A percentile compares a stretch with the other conserved stretches of the same genome.
phyloP scores from a whole-genome alignment of 1,284 basidiomycete species.

The Hortiboletus rubellus region DNA sequence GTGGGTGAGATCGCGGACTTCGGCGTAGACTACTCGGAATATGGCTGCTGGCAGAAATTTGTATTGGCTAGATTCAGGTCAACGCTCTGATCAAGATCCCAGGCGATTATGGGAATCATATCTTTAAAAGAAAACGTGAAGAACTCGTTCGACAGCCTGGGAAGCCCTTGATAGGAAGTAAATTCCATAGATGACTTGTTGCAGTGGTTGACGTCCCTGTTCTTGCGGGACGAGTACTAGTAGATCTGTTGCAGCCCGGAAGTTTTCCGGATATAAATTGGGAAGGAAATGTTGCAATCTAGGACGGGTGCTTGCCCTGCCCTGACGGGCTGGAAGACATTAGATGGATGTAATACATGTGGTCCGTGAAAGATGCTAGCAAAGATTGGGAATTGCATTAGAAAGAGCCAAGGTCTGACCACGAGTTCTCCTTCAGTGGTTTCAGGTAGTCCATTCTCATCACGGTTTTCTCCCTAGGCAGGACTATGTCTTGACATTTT shows the following conservation, averaged over 20 bases:
- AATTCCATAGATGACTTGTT: neutral
- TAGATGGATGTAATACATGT: constrained; percentile 1
- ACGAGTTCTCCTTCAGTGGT: constrained; percentile 24
- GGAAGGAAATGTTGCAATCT: neutral
- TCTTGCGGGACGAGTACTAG: neutral
- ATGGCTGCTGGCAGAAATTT: neutral
- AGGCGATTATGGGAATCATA: neutral
- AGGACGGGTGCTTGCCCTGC: neutral
- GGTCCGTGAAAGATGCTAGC: neutral
- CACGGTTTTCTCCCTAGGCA: constrained; percentile 39
- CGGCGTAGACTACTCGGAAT: constrained; percentile 1
- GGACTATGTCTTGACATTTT: constrained; percentile 65
- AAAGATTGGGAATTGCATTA: neutral
- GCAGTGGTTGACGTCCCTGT: neutral
- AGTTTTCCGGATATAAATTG: neutral
- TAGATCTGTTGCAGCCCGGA: neutral
- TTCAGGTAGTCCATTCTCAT: constrained; percentile 31
- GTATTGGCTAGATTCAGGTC: neutral
- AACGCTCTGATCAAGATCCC: neutral
- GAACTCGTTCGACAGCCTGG: neutral
- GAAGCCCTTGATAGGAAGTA: neutral
- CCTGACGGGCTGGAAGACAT: constrained; percentile 1
- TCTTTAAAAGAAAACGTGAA: neutral
- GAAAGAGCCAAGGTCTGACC: constrained; percentile 26
- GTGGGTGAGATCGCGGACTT: constrained; percentile 24